Evolutionary conservation across 768 basidiomycete genomes (phyloP), one percentile per base, ranked within the genome.

Genomic region (Psilocybe subaeruginosa): DNA sequence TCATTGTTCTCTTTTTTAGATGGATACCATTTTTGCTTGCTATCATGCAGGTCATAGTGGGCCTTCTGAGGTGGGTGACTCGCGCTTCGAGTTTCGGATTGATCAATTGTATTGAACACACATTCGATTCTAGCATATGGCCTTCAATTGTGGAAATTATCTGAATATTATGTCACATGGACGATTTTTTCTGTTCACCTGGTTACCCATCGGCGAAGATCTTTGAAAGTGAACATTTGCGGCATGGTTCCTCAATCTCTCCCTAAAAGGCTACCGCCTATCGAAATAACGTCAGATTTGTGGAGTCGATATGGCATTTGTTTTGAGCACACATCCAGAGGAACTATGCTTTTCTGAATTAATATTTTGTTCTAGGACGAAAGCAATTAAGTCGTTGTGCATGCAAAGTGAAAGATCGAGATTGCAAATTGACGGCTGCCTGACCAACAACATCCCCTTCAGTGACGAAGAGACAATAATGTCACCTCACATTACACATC

Each of bases 21-120:
- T 82, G 80, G 81, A 77, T 81, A 53, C 81, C 81, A 1, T 80
- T 82, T 58, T 59, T 82, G 33, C 68, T 81, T 51, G 81, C 80
- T 6, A 61, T 80, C 9, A 74, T 81, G 52, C 78, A 80, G 60
- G 76, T 77, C 37, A 68, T 80, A 12, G 69, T 78, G 55, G 79
- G 80, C 9, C 70, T 80, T 35, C 61, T 82, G 17, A 79, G 81
- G 81, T 76, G 33, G 19, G 61, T 52, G 17, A 29, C 43, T 60
- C 48, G 51, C 30, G 48, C 31, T 9, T 39, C n/a, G 43, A 3
- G 6, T 58, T 14, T 39, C n/a, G 45, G 3, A 9, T 58, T 16
- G 35, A 54, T 29, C 45, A 41, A 27, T 59, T 54, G 60, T 35
- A 17, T 61, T 11, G 8, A 9, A 12, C 23, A 7, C 41, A 59